Evolutionary conservation across 106 monocot genomes (phyloP).

Genomic region (Platanthera zijinensis): DNA sequence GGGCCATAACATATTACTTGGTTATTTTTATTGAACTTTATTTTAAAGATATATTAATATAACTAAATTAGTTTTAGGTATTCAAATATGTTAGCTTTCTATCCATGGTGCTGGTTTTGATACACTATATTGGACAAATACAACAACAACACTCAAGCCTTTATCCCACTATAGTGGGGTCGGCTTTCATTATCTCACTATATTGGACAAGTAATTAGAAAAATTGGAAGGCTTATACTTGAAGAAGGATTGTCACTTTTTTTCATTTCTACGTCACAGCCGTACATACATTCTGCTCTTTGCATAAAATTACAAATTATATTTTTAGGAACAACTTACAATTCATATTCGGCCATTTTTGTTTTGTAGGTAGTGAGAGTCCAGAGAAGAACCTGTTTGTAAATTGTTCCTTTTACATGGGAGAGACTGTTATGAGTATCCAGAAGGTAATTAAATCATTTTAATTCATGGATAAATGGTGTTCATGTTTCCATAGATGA

Average conservation of each 20-base stretch:
- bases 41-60: not conserved
- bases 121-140: no score
- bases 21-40: not conserved
- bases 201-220: not conserved
- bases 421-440: conserved; percentile 83
- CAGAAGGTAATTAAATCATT: conserved; percentile 47
- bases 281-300: not conserved
- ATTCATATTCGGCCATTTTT: not conserved
- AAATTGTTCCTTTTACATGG: conserved; percentile 69
- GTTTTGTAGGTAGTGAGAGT: conserved; percentile 36
- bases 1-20: no score
- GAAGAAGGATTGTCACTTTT: not conserved
- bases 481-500: not conserved
- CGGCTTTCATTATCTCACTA: not conserved
- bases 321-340: not conserved
- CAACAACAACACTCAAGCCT: no score
- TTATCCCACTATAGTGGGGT: no score
- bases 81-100: not conserved
- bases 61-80: not conserved
- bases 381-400: conserved; percentile 57
- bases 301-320: not conserved
- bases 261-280: not conserved
- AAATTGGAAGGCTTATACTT: not conserved
- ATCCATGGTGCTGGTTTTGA: not conserved
- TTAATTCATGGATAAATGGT: not conserved